phyloP scores from a whole-genome alignment of 2,329 filamentous ascomycete genomes.

The Ilyonectria destructans region DNA sequence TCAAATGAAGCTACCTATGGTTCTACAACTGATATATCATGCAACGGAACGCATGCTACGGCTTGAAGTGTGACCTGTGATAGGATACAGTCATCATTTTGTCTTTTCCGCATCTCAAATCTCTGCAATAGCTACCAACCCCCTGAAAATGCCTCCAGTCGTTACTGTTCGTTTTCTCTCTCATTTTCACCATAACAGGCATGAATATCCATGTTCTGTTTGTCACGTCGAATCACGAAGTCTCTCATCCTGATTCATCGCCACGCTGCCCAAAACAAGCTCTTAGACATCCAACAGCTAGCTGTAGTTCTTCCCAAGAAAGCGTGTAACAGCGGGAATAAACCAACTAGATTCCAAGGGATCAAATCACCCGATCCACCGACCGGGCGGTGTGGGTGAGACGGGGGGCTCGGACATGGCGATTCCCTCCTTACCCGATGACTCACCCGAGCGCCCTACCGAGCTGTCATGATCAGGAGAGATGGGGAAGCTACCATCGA shows the following conservation, averaged over 20 bases:
- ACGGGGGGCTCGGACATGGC: conserved; percentile 37
- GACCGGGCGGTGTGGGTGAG: conserved; percentile 35
- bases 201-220: neutral
- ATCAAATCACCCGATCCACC: conserved; percentile 35
- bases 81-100: neutral
- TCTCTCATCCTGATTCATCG: neutral
- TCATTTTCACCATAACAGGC: neutral
- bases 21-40: neutral
- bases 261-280: neutral
- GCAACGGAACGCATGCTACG: too few relatives aligned
- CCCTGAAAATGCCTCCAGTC: neutral
- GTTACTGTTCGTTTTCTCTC: neutral
- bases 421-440: conserved; percentile 45
- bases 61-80: neutral
- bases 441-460: conserved; percentile 26
- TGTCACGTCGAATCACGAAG: neutral
- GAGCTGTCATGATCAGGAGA: conserved; percentile 39
- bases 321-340: neutral
- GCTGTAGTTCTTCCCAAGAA: conserved; percentile 4
- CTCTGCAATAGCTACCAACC: neutral
- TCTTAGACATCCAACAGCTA: conserved; percentile 1
- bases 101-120: neutral
- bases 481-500: conserved; percentile 25
- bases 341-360: neutral
- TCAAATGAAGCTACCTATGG: neutral